Evolutionary conservation across 176 grass and related monocot species (phyloP).

Genomic region (Pharus latifolius): DNA sequence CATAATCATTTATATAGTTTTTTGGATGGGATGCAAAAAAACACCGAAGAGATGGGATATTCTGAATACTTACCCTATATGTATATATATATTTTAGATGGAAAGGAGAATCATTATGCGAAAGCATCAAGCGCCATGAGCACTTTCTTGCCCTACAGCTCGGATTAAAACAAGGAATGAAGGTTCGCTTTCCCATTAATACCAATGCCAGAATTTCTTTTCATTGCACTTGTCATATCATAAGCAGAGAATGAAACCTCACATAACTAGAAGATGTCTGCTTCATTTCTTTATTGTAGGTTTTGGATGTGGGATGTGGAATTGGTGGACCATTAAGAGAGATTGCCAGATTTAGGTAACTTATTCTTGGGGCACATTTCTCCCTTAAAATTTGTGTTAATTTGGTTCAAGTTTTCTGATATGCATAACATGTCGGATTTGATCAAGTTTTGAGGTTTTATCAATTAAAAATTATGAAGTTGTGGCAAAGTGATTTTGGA

Average conservation of each 20-base stretch:
- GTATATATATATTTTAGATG: constrained; percentile 41
- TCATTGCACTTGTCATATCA: not conserved
- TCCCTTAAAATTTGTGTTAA: not conserved
- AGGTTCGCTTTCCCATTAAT: constrained; percentile 28
- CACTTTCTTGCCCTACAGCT: constrained; percentile 94
- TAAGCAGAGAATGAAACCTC: not conserved
- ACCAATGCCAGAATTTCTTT: not conserved
- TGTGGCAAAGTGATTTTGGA: not conserved
- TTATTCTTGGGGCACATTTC: not conserved
- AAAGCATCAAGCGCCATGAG: constrained; percentile 92
- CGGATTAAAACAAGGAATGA: constrained; percentile 82
- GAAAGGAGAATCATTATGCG: constrained; percentile 79
- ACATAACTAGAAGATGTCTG: not conserved
- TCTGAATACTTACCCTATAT: constrained; percentile 1
- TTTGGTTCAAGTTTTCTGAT: not conserved
- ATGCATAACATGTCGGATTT: not conserved
- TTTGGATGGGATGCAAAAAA: too few species aligned
- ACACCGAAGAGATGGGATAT: too few species aligned
- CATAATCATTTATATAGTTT: too few species aligned
- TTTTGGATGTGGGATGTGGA: constrained; percentile 90
- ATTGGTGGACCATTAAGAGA: constrained; percentile 91
- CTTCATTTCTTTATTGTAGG: constrained; percentile 33
- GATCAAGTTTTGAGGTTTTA: constrained; percentile 2
- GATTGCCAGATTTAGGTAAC: constrained; percentile 92
- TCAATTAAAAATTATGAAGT: not conserved